Evolutionary conservation across 495 filamentous ascomycete species (phyloP), one percentile per base, ranked within the genome.

Genomic region (Lasiosphaeriaceae sp.): DNA sequence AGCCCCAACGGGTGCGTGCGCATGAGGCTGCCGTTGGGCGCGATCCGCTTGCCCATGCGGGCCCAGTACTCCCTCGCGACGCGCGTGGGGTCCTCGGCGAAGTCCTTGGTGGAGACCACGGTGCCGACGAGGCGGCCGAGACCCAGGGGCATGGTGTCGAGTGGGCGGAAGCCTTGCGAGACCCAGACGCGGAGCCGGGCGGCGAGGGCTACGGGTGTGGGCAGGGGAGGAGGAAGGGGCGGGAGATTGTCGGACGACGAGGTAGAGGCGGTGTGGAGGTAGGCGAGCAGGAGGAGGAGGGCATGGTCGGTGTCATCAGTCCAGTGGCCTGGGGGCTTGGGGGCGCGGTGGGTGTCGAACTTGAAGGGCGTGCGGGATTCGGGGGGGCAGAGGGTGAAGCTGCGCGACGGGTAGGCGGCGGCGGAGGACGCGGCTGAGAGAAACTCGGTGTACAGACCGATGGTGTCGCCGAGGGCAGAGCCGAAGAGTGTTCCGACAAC

Each of bases 271-370:
- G 63, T 61, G 50, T 75, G 74, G 1, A 80, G 62, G 54, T 71
- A 78, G 17, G 70, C 62, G 16, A 80, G 65, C 6, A 80, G 24
- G 16, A 80, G 62, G 0, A 78, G 61, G 0, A 79, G 64, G 11
- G 74, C 66, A 55, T 80, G 77, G 59, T 80, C 77, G 11, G 77
- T 80, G 60, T 80, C 77, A 57, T 80, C 76, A n/a, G 77, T 80
- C 77, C 76, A 80, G 54, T 74, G 67, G 41, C 68, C 68, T 2
- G 57, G 56, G 0, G 61, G 50, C 22, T 77, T 70, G 37, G 67
- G 64, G 14, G 66, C 64, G 54, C 74, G 67, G 59, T 77, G 75
- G 21, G 53, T 46, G 63, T 80, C 75, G 5, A 65, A 47, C 6
- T 66, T 58, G 54, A 67, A 71, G 19, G 71, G 71, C 17, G 73